These are phyloP conservation scores for Vicia sativa DNA, from an alignment of 306 rosid genomes.

Conservation along the genomic window DNA sequence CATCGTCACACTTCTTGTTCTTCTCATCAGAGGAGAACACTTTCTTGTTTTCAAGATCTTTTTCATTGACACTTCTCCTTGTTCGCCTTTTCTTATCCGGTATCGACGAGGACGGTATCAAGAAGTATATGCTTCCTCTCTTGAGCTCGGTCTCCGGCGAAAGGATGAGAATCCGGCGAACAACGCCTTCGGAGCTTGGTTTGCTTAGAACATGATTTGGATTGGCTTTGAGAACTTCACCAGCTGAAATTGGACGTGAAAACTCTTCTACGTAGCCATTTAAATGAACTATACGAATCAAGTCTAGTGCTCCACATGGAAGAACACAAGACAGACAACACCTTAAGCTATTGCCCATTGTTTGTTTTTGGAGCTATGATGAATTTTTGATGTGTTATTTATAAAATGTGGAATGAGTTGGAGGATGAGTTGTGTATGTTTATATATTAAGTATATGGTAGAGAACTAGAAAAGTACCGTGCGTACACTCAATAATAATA, in stretches of 20 bases:
- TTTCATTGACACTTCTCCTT: neutral
- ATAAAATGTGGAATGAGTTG: slow-evolving; percentile 31
- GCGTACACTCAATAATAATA: slow-evolving; percentile 26
- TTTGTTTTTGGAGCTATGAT: slow-evolving; percentile 23
- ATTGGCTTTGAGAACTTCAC: slow-evolving; percentile 72
- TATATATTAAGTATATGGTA: slow-evolving; percentile 41
- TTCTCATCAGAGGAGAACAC: slow-evolving; percentile 42
- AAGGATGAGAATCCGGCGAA: slow-evolving; percentile 68
- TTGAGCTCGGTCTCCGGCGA: slow-evolving; percentile 84
- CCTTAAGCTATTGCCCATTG: slow-evolving; percentile 87
- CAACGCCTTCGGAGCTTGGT: slow-evolving; percentile 73
- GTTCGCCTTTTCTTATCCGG: slow-evolving; percentile 53
- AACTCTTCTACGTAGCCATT: slow-evolving; percentile 81
- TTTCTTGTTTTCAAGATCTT: slow-evolving; percentile 15
- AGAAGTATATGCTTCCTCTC: slow-evolving; percentile 85
- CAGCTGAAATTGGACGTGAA: slow-evolving; percentile 71
- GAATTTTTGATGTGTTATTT: slow-evolving; percentile 7
- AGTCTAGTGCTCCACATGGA: slow-evolving; percentile 86
- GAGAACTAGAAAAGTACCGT: slow-evolving; percentile 31
- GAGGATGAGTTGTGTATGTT: slow-evolving; percentile 34
- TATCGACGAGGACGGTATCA: slow-evolving; percentile 71
- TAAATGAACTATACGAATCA: slow-evolving; percentile 86
- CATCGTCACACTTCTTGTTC: slow-evolving; percentile 23
- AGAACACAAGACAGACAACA: slow-evolving; percentile 94
- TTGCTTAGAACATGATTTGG: slow-evolving; percentile 85